A percentile compares a stretch with the other conserved stretches of the same genome.
These are phyloP conservation scores for Fusarium dlaminii DNA, from an alignment of 2,329 filamentous ascomycete genomes.

Conservation along the genomic window DNA sequence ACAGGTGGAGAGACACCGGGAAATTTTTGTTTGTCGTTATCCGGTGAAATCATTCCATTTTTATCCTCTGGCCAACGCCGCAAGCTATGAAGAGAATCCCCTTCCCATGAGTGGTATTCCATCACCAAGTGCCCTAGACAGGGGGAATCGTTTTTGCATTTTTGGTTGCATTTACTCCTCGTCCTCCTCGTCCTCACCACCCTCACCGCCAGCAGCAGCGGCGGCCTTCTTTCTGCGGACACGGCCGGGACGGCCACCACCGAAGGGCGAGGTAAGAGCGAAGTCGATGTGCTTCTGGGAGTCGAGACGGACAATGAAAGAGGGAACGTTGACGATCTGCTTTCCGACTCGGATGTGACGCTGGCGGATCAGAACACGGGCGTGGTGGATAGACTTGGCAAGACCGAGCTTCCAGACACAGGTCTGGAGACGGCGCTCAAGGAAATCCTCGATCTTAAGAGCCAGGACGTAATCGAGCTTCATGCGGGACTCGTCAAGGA, in stretches of 20 bases:
- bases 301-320: conserved; percentile 99
- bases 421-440: conserved; percentile 99
- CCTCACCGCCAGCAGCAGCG: conserved; percentile 87
- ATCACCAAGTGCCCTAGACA: conserved; percentile 44
- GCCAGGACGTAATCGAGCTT: conserved; percentile 99
- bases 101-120: conserved; percentile 52
- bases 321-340: conserved; percentile 99
- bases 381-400: conserved; percentile 99
- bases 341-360: conserved; percentile 99
- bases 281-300: conserved; percentile 99
- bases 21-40: conserved; percentile 38
- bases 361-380: conserved; percentile 99
- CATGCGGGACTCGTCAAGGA: conserved; percentile 99
- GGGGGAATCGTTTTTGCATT: conserved; percentile 46
- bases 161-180: conserved; percentile 68
- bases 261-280: conserved; percentile 95
- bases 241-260: conserved; percentile 95
- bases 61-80: conserved; percentile 62
- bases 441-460: conserved; percentile 99
- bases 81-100: conserved; percentile 58
- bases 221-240: conserved; percentile 99
- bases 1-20: conserved; percentile 35
- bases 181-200: conserved; percentile 85
- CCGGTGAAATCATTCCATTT: conserved; percentile 55
- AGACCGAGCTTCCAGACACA: conserved; percentile 99